Percentiles rank a stretch among this genome's conserved stretches.
Evolutionary conservation across 208 protist species (phyloP).

Genomic region (Crithidia brevicula): DNA sequence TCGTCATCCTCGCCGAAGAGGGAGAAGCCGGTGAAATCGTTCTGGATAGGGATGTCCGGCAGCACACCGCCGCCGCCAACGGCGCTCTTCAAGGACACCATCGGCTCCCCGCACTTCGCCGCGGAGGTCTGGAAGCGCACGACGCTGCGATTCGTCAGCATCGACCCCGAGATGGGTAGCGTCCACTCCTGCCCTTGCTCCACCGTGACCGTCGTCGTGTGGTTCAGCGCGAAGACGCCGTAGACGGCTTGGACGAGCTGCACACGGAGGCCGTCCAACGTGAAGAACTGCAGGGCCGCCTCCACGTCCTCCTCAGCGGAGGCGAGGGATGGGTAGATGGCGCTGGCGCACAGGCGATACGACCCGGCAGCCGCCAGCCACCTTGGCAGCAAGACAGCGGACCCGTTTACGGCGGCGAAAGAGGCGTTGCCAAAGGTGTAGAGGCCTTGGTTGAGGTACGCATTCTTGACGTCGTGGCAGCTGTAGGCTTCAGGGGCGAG

Average conservation of each 20-base stretch:
- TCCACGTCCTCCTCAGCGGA: conserved; percentile 48
- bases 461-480: conserved; percentile 60
- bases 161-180: conserved; percentile 60
- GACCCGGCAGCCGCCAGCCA: conserved; percentile 44
- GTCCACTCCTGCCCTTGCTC: conserved; percentile 76
- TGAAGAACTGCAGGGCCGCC: conserved; percentile 64
- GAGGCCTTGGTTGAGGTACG: conserved; percentile 35
- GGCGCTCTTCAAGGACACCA: conserved; percentile 23
- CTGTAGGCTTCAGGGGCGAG: conserved; percentile 43
- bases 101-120: conserved; percentile 44
- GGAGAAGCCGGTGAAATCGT: conserved; percentile 47
- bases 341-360: conserved; percentile 71
- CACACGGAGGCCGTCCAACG: conserved; percentile 47
- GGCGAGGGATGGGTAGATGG: conserved; percentile 42
- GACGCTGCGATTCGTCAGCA: conserved; percentile 55
- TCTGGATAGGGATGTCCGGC: conserved; percentile 39
- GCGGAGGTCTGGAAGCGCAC: conserved; percentile 51
- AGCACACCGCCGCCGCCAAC: conserved; percentile 16
- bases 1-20: conserved; percentile 38
- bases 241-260: conserved; percentile 55
- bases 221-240: conserved; percentile 65
- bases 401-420: conserved; percentile 57
- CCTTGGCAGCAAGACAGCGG: conserved; percentile 54
- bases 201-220: conserved; percentile 57
- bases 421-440: conserved; percentile 42